Conservation (phyloP, 1,284 basidiomycete genomes). For the Mycena citricolor region DNA sequence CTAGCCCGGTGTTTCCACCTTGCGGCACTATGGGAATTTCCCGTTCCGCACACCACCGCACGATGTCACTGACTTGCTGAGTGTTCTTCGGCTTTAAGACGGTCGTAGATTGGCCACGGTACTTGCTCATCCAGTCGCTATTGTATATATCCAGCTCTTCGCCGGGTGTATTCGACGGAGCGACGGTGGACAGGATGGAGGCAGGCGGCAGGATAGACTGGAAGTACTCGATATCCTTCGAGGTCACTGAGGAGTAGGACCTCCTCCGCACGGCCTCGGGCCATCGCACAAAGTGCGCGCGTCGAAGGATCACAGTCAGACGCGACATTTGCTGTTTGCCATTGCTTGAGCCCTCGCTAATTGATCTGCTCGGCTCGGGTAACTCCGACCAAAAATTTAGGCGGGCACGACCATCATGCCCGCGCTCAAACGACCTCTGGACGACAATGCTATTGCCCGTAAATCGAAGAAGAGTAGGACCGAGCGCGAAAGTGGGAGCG, state of each 20-base stretch:
- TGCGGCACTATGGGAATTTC: conserved; percentile 92
- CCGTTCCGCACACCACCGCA: conserved; percentile 81
- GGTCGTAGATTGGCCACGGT: conserved; percentile 79
- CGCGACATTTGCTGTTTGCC: too few relatives aligned
- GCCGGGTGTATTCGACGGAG: conserved; percentile 43
- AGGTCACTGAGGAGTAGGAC: conserved; percentile 43
- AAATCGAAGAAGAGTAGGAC: conserved; percentile 57
- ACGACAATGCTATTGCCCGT: conserved; percentile 46
- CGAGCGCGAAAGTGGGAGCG: conserved; percentile 19
- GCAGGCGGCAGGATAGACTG: conserved; percentile 56
- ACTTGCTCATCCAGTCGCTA: conserved; percentile 98
- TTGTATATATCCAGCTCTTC: conserved; percentile 86
- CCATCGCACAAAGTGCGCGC: too few relatives aligned
- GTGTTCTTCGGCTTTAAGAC: conserved; percentile 90
- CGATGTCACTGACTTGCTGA: conserved; percentile 83
- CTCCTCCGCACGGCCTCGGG: conserved; percentile 32
- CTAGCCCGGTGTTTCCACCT: conserved; percentile 97
- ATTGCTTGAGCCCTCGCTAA: too few relatives aligned
- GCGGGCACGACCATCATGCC: too few relatives aligned
- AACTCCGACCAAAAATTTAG: too few relatives aligned
- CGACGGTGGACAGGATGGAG: conserved; percentile 65
- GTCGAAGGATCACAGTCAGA: too few relatives aligned
- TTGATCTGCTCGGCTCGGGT: too few relatives aligned
- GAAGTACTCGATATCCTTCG: conserved; percentile 64
- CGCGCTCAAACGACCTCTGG: conserved; percentile 57